Conservation (phyloP, 2,329 filamentous ascomycete genomes). For the Colletotrichum tropicicola region DNA sequence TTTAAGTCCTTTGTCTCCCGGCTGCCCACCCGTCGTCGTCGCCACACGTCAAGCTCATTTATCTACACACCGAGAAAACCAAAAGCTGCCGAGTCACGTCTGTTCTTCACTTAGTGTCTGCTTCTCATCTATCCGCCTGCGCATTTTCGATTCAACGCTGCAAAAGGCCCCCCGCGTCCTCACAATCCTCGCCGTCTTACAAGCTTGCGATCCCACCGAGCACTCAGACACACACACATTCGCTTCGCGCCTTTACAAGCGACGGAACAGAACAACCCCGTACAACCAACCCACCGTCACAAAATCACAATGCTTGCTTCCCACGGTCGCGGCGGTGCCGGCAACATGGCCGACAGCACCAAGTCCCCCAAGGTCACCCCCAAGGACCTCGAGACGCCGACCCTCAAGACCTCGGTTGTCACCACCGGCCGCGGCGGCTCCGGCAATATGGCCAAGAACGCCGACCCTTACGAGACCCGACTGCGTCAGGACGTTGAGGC, state of each 20-base stretch:
- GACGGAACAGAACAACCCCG: background rate
- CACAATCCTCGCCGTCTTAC: too few relatives aligned
- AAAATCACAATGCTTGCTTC: slow-evolving; percentile 58
- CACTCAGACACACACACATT: background rate
- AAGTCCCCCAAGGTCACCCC: slow-evolving; percentile 58
- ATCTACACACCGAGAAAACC: background rate
- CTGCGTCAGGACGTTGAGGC: slow-evolving; percentile 84
- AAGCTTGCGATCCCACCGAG: background rate
- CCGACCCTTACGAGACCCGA: slow-evolving; percentile 78
- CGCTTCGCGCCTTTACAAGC: background rate
- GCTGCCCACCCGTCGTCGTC: background rate
- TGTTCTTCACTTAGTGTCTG: too few relatives aligned
- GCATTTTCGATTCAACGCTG: too few relatives aligned
- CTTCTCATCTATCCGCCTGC: too few relatives aligned
- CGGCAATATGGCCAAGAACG: slow-evolving; percentile 84
- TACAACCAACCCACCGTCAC: background rate
- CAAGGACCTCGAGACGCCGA: slow-evolving; percentile 81
- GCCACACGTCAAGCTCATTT: background rate
- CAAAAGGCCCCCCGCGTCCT: too few relatives aligned
- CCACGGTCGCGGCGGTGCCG: slow-evolving; percentile 81
- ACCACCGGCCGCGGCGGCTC: slow-evolving; percentile 90
- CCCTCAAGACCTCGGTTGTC: slow-evolving; percentile 82
- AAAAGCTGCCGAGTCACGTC: too few relatives aligned
- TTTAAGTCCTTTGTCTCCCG: slow-evolving; percentile 25
- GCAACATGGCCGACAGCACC: slow-evolving; percentile 71